Percentiles rank a stretch among this genome's conserved stretches.
Evolutionary conservation across 805 yeast genomes (phyloP).

Genomic region (Kodamaea hsintzibuensis): DNA sequence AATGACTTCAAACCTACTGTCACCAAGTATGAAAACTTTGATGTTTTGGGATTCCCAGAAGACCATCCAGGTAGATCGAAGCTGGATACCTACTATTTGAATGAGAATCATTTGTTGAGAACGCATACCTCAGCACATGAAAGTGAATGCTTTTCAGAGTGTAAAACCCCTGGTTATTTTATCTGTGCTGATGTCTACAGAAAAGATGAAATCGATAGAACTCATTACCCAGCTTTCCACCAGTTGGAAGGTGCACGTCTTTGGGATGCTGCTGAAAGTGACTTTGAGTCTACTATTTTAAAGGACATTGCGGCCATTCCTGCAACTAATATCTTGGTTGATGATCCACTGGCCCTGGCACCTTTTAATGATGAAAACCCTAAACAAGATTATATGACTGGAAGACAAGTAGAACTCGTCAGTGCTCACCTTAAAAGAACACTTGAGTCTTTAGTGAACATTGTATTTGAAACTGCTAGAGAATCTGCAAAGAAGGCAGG

Average conservation of each 20-base stretch:
- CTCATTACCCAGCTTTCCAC: slow-evolving; percentile 97
- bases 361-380: slow-evolving; percentile 68
- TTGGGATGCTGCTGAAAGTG: slow-evolving; percentile 58
- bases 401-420: slow-evolving; percentile 65
- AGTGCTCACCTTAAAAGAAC: slow-evolving; percentile 83
- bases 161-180: slow-evolving; percentile 79
- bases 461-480: slow-evolving; percentile 74
- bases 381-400: slow-evolving; percentile 75
- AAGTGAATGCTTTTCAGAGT: slow-evolving; percentile 69
- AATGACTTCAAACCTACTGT: slow-evolving; percentile 84
- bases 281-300: slow-evolving; percentile 40
- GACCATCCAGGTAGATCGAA: slow-evolving; percentile 94
- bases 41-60: slow-evolving; percentile 82
- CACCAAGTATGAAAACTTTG: slow-evolving; percentile 81
- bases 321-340: slow-evolving; percentile 66
- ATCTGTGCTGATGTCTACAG: slow-evolving; percentile 96
- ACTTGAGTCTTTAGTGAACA: slow-evolving; percentile 76
- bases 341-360: slow-evolving; percentile 56
- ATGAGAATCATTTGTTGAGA: slow-evolving; percentile 68
- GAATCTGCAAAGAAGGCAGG: slow-evolving; percentile 63
- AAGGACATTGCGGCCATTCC: slow-evolving; percentile 68
- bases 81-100: slow-evolving; percentile 90
- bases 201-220: slow-evolving; percentile 90
- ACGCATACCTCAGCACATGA: slow-evolving; percentile 99
- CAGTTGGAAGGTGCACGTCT: slow-evolving; percentile 96